phyloP scores from a whole-genome alignment of 805 yeast genomes.

The Debaryomyces hansenii region DNA sequence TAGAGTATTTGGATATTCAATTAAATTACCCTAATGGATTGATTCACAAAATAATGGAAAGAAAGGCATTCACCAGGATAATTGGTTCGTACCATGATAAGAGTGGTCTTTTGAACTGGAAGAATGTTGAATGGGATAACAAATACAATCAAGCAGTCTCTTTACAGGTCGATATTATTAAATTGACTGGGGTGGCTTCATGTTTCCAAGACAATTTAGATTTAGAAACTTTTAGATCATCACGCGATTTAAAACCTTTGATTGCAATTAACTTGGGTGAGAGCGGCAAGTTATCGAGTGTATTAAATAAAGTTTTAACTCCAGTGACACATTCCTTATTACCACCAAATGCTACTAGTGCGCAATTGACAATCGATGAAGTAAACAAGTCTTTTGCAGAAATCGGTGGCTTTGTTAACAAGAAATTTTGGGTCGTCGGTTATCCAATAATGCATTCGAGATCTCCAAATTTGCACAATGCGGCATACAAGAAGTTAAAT shows the following conservation, averaged over 20 bases:
- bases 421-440: conserved; percentile 75
- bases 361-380: conserved; percentile 67
- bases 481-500: conserved; percentile 72
- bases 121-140: conserved; percentile 68
- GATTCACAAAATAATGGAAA: conserved; percentile 49
- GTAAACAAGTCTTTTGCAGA: conserved; percentile 56
- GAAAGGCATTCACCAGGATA: conserved; percentile 62
- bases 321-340: conserved; percentile 78
- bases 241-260: conserved; percentile 60
- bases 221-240: conserved; percentile 66
- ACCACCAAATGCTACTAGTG: conserved; percentile 76
- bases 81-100: conserved; percentile 86
- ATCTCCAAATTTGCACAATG: conserved; percentile 84
- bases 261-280: conserved; percentile 83
- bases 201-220: conserved; percentile 64
- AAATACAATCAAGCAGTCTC: conserved; percentile 66
- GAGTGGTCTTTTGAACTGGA: conserved; percentile 63
- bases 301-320: conserved; percentile 71
- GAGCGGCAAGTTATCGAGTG: conserved; percentile 75
- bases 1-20: conserved; percentile 80
- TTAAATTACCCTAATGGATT: conserved; percentile 62
- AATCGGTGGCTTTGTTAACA: conserved; percentile 61
- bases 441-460: conserved; percentile 82
- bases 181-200: conserved; percentile 79
- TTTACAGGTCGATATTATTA: conserved; percentile 69